phyloP scores from a whole-genome alignment of 768 basidiomycete species.

The Lactarius psammicola region DNA sequence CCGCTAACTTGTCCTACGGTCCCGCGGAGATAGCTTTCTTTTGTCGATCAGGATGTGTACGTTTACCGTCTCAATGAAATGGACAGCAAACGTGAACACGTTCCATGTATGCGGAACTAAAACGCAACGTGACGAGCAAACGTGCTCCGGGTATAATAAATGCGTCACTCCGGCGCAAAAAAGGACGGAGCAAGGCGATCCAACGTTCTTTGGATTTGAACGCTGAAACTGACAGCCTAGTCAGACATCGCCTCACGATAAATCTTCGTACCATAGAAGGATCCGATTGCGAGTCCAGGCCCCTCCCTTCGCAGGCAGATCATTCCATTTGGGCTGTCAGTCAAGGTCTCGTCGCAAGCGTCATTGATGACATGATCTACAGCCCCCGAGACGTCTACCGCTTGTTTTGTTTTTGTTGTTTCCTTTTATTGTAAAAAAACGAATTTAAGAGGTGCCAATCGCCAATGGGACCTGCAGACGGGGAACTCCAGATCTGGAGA shows the following conservation, averaged over 20 bases:
- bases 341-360: neutral
- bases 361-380: neutral
- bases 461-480: neutral
- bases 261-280: neutral
- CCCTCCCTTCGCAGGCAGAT: neutral
- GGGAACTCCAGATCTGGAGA: neutral
- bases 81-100: neutral
- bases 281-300: neutral
- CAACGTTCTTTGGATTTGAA: neutral
- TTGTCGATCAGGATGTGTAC: neutral
- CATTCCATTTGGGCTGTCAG: neutral
- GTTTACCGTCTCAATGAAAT: neutral
- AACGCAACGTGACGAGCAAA: neutral
- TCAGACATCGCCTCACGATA: neutral
- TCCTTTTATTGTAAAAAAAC: too few relatives aligned
- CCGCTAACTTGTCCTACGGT: neutral
- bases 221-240: neutral
- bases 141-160: neutral
- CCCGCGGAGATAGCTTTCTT: neutral
- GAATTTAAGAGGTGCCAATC: neutral
- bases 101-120: neutral
- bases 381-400: neutral
- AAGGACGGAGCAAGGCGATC: neutral
- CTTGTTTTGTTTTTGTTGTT: neutral
- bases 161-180: neutral